These are phyloP conservation scores for Austroboletus novae-zelandiae DNA, from an alignment of 1,284 basidiomycete species.

Conservation along the genomic window DNA sequence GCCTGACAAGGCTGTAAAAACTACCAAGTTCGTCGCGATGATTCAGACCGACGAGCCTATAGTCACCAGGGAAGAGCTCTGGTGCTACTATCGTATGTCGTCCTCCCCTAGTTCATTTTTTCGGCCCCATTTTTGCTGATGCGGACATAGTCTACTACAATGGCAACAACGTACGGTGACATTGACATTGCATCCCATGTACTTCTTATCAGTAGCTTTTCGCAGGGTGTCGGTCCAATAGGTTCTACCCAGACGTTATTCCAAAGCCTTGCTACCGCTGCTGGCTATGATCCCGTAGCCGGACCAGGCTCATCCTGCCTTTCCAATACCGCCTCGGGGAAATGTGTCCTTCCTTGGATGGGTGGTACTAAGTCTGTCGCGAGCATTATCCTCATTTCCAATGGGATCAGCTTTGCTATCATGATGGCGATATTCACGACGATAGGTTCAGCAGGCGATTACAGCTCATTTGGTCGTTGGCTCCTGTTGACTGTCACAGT, in stretches of 20 bases:
- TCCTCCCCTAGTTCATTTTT: conserved; percentile 7
- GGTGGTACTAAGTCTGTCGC: conserved; percentile 68
- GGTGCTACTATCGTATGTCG: conserved; percentile 65
- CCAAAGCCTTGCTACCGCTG: conserved; percentile 64
- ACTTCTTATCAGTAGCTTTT: not conserved
- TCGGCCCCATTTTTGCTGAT: not conserved
- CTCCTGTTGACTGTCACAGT: conserved; percentile 55
- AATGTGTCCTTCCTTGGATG: conserved; percentile 73
- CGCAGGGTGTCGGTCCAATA: conserved; percentile 58
- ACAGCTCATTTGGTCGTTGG: conserved; percentile 77
- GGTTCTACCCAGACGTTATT: conserved; percentile 71
- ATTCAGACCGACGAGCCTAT: conserved; percentile 49
- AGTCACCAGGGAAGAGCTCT: conserved; percentile 63
- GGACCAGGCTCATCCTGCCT: conserved; percentile 66
- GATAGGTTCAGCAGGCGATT: conserved; percentile 79
- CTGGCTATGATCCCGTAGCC: conserved; percentile 64
- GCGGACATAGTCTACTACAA: conserved; percentile 60
- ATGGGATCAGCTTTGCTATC: conserved; percentile 74
- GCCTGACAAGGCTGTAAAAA: too few relatives aligned
- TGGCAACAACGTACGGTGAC: conserved; percentile 56
- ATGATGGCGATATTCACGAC: conserved; percentile 82
- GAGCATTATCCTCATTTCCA: conserved; percentile 72
- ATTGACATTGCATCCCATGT: not conserved
- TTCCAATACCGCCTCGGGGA: conserved; percentile 48
- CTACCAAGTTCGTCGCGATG: conserved; percentile 24